Base-by-base conservation (phyloP, 495 filamentous ascomycete species). In the Copromyces sp. region DNA sequence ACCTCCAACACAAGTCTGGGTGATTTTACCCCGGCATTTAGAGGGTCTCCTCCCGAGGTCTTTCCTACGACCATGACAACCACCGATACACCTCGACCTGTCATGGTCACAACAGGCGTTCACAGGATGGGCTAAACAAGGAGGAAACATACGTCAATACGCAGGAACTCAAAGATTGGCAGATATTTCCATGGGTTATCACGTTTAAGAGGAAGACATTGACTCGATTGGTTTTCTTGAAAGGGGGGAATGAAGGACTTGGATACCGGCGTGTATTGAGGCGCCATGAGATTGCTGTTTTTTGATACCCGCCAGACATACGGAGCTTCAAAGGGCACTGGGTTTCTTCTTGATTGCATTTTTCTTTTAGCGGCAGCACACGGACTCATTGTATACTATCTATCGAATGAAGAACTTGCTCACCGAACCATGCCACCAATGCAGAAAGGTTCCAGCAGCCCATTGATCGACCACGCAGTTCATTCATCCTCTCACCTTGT, bases 1-100 rank as follows among this genome's bases (percentile, higher is more conserved):
- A 40, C 45, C 77, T 37, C 78, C 2, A 61, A 24, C 53, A 65
- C 53, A 3, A 65, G 14, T 2, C 53, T 65, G 32, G 29, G 53
- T 65, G 53, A 65, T 37, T 65, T 65, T 2, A 65, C 53, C 7
- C 53, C 53, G 29, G 14, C 53, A 32, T 65, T 65, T 1, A 65
- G 53, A 35, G 53, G 53, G 53, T 65, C 53, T 65, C 53, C 53
- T 8, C 53, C 53, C 29, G 53, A 65, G 53, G 53, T 81, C 7
- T 45, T 75, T 37, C 75, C 74, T 65, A 73, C 72, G 35, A 77
- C 79, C 14, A 77, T 79, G 69, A 81, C 79, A 3, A 84, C 82
- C 2, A 80, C 68, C 71, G 82, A 81, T 39, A 81, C 81, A 4
- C 83, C 82, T 14, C 78, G 80, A 9, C 69, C 79, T 12, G 75